Base-by-base conservation (phyloP, 768 basidiomycete species). In the Rhodotorula sphaerocarpa region DNA sequence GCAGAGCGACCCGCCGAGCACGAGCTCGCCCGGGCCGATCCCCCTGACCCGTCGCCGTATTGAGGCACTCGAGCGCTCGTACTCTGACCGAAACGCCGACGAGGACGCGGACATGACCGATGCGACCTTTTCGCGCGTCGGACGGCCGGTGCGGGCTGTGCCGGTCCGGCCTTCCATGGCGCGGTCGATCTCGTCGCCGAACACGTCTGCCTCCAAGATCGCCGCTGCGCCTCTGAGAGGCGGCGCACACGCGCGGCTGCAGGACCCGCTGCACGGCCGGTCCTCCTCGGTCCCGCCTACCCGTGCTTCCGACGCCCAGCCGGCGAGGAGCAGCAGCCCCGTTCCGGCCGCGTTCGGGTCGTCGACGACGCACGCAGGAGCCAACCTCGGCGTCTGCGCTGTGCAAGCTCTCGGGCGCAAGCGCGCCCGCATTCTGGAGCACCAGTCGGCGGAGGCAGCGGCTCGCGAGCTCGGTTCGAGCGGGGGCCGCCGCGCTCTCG, bases 1-100 rank as follows among this genome's bases (percentile, higher is more conserved):
- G 63, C 42, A 65, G 58, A 59, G 58, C 54, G 63, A 65, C 31
- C 63, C 63, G 31, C 63, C 63, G 11, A 55, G 58, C 14, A 53
- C 57, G 0, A 55, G 53, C 3, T 65, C 63, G 16, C 63, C 63
- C 4, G 46, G n/a, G 27, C 52, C 58, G 10, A 20, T 45, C 44
- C 7, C 20, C 20, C 27, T 59, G 12, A 27, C 48, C 0, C 48
- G 63, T 4, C 50, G 43, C 1, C 36, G 58, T 3, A 31, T 55
- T 33, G 25, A 16, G 4, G 59, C 50, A 21, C 50, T 55, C 53
- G 48, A 55, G 7, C 39, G 43, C 15, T 27, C 39, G n/a, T 30
- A 46, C 21, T n/a, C 36, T 20, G 54, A 50, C 7, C 48, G 39
- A 10, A 48, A 43, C 20, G 20, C 23, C n/a, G 46, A 15, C 27